Percentiles rank a stretch among this genome's conserved stretches.
These are phyloP conservation scores for Tranzscheliella williamsii DNA, from an alignment of 1,284 basidiomycete species.

Conservation along the genomic window DNA sequence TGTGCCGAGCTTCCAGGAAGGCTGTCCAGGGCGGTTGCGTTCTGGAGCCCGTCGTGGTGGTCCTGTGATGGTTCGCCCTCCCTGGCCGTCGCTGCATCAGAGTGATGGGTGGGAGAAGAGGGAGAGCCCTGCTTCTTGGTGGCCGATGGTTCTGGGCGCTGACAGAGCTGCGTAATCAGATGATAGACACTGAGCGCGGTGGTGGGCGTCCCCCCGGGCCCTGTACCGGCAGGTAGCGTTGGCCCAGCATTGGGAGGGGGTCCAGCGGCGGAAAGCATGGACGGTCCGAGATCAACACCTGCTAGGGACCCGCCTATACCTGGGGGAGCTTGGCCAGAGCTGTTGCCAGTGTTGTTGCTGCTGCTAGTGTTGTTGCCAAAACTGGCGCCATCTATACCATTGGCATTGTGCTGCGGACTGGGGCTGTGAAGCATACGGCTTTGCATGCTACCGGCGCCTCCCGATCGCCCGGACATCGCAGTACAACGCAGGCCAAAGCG, in stretches of 20 bases:
- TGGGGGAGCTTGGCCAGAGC: slow-evolving; percentile 22
- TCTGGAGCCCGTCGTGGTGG: slow-evolving; percentile 4
- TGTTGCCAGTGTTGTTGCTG: slow-evolving; percentile 3
- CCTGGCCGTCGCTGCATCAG: slow-evolving; percentile 1
- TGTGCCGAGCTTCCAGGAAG: slow-evolving; percentile 51
- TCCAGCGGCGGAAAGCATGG: slow-evolving; percentile 52
- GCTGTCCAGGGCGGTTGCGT: slow-evolving; percentile 19
- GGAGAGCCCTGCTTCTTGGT: slow-evolving; percentile 11
- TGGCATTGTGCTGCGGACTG: slow-evolving; percentile 14
- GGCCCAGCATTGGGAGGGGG: slow-evolving; percentile 48
- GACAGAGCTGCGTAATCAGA: slow-evolving; percentile 59
- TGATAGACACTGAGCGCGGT: slow-evolving; percentile 58
- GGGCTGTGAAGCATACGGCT: slow-evolving; percentile 28
- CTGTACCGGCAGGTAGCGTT: slow-evolving; percentile 47
- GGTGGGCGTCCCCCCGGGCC: slow-evolving; percentile 52
- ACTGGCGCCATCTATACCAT: slow-evolving; percentile 2
- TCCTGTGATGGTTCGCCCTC: slow-evolving; percentile 4
- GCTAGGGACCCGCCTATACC: slow-evolving; percentile 46
- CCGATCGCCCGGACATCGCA: slow-evolving; percentile 19
- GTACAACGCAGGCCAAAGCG: too few relatives aligned
- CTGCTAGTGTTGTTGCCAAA: slow-evolving; percentile 8
- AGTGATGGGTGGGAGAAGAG: slow-evolving; percentile 1
- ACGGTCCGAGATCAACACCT: slow-evolving; percentile 45
- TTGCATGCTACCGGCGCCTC: slow-evolving; percentile 18
- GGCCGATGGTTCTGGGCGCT: slow-evolving; percentile 48